Base-by-base conservation (phyloP, 352 stramenopile species). In the Globisporangium abappressorium region DNA sequence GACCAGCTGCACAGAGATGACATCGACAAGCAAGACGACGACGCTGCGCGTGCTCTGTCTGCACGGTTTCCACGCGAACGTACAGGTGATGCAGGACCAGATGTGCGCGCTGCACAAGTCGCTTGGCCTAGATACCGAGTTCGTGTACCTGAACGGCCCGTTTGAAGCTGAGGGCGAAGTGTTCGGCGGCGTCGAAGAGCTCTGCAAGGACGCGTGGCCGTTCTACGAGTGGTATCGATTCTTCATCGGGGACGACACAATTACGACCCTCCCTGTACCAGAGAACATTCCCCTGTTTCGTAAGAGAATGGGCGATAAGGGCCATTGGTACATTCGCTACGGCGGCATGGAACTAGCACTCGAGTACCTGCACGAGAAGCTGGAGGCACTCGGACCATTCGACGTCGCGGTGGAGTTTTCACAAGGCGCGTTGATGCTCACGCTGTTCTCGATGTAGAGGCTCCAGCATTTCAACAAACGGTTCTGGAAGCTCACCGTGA, bases 351-450 rank as follows among this genome's bases (percentile, higher is more conserved):
- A 55, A 1, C 38, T 38, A 38, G 62, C 72, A 2, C 72, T 93
- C 26, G 79, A 82, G 60, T 84, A 77, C 53, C 76, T 94, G 69
- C 68, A 86, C 57, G 58, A 80, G n/a, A 73, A 89, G 65, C 66
- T 94, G 1, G 59, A 73, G 1, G 57, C 75, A 30, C 62, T 91
- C 5, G 84, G 83, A 20, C 81, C 87, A 3, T 87, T 90, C 30
- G 87, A 94, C 55, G 66, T 91, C 56, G 78, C 86, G 22, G 43
- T 92, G 15, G 82, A 82, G 9, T 95, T 95, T 54, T 93, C 82
- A 4, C 87, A 95, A 54, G 87, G 87, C 53, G 80, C 83, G 12
- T 77, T 84, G 24, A 81, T 93, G 75, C 61, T 89, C 2, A 89
- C 80, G 24, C 69, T 86, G 24, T 59, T 91, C 18, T 79, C 77